Conservation (phyloP, 768 basidiomycete species). For the Clathrus columnatus region DNA sequence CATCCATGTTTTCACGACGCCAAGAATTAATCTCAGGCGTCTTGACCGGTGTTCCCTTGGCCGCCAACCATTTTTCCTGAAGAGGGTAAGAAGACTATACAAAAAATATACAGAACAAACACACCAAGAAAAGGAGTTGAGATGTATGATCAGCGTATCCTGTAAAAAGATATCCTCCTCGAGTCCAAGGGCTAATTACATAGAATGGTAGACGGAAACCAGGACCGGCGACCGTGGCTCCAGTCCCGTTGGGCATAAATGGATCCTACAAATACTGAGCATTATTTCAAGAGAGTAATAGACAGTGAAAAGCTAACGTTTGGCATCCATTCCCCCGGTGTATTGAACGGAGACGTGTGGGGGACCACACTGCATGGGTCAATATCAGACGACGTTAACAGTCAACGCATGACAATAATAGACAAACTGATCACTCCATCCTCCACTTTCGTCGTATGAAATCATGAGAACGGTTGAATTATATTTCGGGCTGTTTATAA, state of each 20-base stretch:
- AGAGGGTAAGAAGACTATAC: neutral
- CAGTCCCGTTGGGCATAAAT: constrained; percentile 1
- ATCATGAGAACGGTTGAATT: constrained; percentile 10
- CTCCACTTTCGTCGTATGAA: constrained; percentile 14
- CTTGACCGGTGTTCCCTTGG: constrained; percentile 3
- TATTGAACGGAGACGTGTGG: constrained; percentile 1
- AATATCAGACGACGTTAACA: neutral
- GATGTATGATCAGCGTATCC: constrained; percentile 12
- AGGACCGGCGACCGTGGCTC: constrained; percentile 8
- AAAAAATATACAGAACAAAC: neutral
- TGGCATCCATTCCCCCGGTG: constrained; percentile 12
- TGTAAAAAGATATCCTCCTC: constrained; percentile 14
- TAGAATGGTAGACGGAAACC: constrained; percentile 15
- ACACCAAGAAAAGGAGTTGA: constrained; percentile 7
- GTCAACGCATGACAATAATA: neutral
- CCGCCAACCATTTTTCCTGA: constrained; percentile 14
- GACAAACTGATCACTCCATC: constrained; percentile 11
- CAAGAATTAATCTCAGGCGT: constrained; percentile 3
- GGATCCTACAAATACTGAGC: constrained; percentile 2
- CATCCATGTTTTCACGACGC: constrained; percentile 9
- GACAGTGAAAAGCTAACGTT: neutral
- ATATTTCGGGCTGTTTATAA: constrained; percentile 12
- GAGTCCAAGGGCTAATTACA: constrained; percentile 12
- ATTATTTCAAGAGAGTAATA: neutral
- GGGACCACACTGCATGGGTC: constrained; percentile 5